Percentiles rank a stretch among this genome's conserved stretches.
Evolutionary conservation across 192 early-diverging fungal species (phyloP).

Genomic region (Coemansia pectinata): DNA sequence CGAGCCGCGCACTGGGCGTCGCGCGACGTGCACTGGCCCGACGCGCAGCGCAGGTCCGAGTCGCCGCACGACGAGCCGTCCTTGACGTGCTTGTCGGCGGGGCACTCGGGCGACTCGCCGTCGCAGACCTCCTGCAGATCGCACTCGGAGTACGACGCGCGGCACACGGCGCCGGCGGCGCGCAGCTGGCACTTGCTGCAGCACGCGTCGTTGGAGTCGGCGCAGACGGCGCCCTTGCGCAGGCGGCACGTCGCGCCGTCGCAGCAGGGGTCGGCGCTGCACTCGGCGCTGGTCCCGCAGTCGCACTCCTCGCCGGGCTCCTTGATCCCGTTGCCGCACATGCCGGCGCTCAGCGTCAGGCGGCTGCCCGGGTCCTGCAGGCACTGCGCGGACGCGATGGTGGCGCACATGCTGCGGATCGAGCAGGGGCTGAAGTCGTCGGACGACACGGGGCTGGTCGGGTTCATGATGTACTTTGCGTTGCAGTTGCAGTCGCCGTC

Average conservation of each 20-base stretch:
- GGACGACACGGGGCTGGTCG: constrained; percentile 63
- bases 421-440: constrained; percentile 71
- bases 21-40: constrained; percentile 71
- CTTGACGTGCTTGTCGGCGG: constrained; percentile 61
- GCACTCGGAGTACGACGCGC: constrained; percentile 74
- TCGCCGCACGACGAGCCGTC: constrained; percentile 71
- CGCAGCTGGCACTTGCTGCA: constrained; percentile 71
- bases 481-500: constrained; percentile 64
- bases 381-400: constrained; percentile 27
- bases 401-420: constrained; percentile 59
- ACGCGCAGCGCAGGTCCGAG: constrained; percentile 59
- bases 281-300: constrained; percentile 71
- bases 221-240: constrained; percentile 73
- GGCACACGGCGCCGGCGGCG: constrained; percentile 64
- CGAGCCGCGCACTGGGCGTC: constrained; percentile 69
- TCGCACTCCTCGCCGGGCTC: constrained; percentile 92
- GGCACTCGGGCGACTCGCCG: constrained; percentile 71
- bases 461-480: constrained; percentile 74
- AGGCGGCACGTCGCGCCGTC: constrained; percentile 78
- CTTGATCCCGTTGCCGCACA: constrained; percentile 94
- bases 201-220: constrained; percentile 81
- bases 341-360: constrained; percentile 56
- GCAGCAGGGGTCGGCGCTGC: constrained; percentile 82
- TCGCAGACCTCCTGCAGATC: constrained; percentile 78
- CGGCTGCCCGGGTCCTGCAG: constrained; percentile 50